phyloP scores from a whole-genome alignment of 2,329 filamentous ascomycete genomes.

The Aureobasidium sp. region DNA sequence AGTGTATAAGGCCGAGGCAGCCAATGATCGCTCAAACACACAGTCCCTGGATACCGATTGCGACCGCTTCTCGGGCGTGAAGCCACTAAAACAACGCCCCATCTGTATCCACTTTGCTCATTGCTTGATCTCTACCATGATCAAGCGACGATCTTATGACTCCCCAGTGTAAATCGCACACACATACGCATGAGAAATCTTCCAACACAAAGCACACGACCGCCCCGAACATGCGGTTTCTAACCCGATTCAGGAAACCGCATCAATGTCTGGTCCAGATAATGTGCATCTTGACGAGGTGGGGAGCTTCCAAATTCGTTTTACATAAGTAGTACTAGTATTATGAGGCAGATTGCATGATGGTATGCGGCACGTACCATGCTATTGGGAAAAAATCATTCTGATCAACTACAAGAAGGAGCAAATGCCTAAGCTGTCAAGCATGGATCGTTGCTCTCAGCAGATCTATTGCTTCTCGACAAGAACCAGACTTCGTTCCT shows the following conservation, averaged over 20 bases:
- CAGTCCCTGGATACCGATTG: neutral
- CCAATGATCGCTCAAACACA: neutral
- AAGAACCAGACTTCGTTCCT: neutral
- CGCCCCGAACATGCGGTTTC: neutral
- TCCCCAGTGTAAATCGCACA: neutral
- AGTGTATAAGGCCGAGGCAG: neutral
- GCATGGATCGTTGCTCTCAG: neutral
- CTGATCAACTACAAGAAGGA: neutral
- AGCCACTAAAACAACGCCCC: neutral
- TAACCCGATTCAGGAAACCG: conserved; percentile 1
- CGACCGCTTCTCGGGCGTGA: neutral
- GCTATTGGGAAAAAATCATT: neutral
- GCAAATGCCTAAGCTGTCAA: neutral
- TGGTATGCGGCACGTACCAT: conserved; percentile 12
- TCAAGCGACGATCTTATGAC: neutral
- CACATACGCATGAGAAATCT: neutral
- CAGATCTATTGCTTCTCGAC: neutral
- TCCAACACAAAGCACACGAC: neutral
- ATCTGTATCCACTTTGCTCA: neutral
- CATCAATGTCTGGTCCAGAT: neutral
- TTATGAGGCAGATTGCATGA: neutral
- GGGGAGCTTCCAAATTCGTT: neutral
- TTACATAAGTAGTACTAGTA: neutral
- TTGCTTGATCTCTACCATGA: neutral
- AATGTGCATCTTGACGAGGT: neutral